phyloP scores from a whole-genome alignment of 495 filamentous ascomycete species.

The Penicillium robsamsonii region DNA sequence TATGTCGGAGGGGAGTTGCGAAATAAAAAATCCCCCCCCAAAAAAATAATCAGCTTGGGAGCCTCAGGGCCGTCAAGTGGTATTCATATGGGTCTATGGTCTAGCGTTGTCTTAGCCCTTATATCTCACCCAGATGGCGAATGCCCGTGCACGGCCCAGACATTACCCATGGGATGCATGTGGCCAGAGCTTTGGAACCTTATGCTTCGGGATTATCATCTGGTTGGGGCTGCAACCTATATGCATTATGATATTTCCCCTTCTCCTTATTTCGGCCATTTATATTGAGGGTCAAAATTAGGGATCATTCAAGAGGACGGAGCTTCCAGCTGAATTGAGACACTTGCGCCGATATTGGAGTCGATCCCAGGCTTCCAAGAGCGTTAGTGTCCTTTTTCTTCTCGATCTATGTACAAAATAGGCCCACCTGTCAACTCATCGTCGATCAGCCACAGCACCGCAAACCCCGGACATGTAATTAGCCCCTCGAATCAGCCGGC shows the following conservation, averaged over 20 bases:
- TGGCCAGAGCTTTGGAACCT: slow-evolving; percentile 3
- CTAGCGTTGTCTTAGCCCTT: slow-evolving; percentile 13
- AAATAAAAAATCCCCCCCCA: neutral
- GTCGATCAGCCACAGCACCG: slow-evolving; percentile 29
- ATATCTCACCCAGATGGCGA: slow-evolving; percentile 25
- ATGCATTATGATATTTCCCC: no score
- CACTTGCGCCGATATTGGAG: slow-evolving; percentile 11
- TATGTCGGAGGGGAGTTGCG: neutral
- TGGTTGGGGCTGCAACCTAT: no score
- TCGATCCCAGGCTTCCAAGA: slow-evolving; percentile 7
- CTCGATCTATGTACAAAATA: slow-evolving; percentile 4
- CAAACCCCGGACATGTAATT: neutral
- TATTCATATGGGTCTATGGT: neutral
- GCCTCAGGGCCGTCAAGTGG: neutral
- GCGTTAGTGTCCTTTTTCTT: slow-evolving; percentile 13
- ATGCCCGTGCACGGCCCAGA: slow-evolving; percentile 14
- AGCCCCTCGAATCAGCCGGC: neutral
- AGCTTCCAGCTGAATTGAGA: slow-evolving; percentile 8
- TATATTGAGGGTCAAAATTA: no score
- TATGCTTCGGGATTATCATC: slow-evolving; percentile 2
- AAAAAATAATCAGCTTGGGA: neutral
- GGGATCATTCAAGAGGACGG: neutral
- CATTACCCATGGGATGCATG: neutral
- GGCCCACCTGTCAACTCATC: slow-evolving; percentile 24
- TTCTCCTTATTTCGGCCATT: no score